Conservation (phyloP, 2,329 filamentous ascomycete genomes). For the Trichoderma lentiforme region DNA sequence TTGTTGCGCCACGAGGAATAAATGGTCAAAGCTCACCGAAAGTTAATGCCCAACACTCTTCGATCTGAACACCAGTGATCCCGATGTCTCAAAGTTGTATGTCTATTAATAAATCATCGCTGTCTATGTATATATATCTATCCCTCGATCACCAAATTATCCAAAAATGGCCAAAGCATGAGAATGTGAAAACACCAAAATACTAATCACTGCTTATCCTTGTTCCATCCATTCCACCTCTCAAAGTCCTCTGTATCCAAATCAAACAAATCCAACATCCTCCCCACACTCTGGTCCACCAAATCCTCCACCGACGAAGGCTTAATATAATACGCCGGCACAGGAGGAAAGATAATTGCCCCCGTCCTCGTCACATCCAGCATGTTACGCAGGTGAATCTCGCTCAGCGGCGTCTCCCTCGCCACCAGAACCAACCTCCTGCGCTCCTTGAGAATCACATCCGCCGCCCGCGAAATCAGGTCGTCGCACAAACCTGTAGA, state of each 20-base stretch:
- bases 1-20: neutral
- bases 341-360: conserved; percentile 43
- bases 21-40: neutral
- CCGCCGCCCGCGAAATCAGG: conserved; percentile 44
- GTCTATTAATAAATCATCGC: neutral
- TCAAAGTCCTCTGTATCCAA: conserved; percentile 40
- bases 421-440: conserved; percentile 39
- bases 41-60: neutral
- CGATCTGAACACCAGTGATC: neutral
- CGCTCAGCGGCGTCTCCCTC: conserved; percentile 45
- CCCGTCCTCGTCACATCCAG: conserved; percentile 36
- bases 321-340: conserved; percentile 44
- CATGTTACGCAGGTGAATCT: conserved; percentile 48
- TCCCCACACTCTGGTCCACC: conserved; percentile 43
- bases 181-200: too few relatives aligned
- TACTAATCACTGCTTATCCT: neutral
- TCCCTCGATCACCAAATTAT: neutral
- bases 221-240: conserved; percentile 33
- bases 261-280: conserved; percentile 45
- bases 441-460: conserved; percentile 46
- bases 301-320: conserved; percentile 40
- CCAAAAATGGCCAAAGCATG: too few relatives aligned
- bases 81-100: neutral
- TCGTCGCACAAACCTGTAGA: conserved; percentile 44
- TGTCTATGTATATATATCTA: neutral